Conservation (phyloP, 805 yeast species). For the Pichia californica region DNA sequence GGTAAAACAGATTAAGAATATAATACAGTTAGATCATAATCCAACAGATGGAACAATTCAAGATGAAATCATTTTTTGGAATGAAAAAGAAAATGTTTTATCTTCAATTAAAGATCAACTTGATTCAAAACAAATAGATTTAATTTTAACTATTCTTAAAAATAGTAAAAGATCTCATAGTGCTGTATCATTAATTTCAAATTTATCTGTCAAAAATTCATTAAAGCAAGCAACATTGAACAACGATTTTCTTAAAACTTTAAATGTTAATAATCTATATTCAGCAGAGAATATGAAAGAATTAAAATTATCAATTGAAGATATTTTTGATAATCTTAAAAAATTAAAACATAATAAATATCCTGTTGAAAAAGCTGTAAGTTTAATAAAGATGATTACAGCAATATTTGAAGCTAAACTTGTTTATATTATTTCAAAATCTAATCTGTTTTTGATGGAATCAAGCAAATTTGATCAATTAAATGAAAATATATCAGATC, state of each 20-base stretch:
- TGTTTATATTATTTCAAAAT: constrained; percentile 30
- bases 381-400: constrained; percentile 60
- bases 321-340: constrained; percentile 56
- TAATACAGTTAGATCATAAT: constrained; percentile 48
- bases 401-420: constrained; percentile 46
- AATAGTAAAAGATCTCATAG: constrained; percentile 76
- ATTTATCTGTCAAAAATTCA: constrained; percentile 59
- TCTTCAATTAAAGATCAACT: constrained; percentile 52
- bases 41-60: constrained; percentile 47
- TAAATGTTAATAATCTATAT: constrained; percentile 58
- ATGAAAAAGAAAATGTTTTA: constrained; percentile 58
- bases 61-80: constrained; percentile 79
- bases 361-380: constrained; percentile 58
- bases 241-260: constrained; percentile 57
- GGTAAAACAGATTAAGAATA: constrained; percentile 55
- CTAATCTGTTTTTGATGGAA: constrained; percentile 39
- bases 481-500: constrained; percentile 25
- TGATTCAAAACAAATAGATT: constrained; percentile 42
- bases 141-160: constrained; percentile 55
- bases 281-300: constrained; percentile 40
- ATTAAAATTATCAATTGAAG: constrained; percentile 38
- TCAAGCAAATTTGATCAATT: constrained; percentile 34
- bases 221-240: constrained; percentile 45
- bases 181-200: constrained; percentile 64
- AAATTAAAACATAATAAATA: constrained; percentile 53